Conservation (phyloP, 768 basidiomycete species). For the Mrakia gelida region DNA sequence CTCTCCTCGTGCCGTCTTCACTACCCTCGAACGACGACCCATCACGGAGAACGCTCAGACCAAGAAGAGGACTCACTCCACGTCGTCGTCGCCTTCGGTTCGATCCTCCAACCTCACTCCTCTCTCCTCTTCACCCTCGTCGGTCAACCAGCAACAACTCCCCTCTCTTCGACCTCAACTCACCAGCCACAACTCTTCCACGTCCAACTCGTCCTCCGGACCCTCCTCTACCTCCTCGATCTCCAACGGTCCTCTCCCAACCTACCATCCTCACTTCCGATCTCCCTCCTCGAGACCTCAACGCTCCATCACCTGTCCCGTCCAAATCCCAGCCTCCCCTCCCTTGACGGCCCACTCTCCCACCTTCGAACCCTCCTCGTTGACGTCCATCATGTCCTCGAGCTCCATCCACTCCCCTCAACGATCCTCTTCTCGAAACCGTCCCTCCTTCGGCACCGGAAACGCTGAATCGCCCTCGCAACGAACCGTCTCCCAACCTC, state of each 20-base stretch:
- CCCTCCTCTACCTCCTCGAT: conserved; percentile 3
- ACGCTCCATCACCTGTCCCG: background rate
- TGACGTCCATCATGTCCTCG: background rate
- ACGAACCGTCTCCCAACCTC: conserved; percentile 8
- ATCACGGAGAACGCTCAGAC: background rate
- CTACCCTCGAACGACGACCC: background rate
- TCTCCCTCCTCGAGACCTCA: background rate
- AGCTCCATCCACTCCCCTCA: background rate
- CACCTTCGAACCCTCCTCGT: background rate
- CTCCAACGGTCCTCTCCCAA: background rate
- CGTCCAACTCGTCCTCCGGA: background rate
- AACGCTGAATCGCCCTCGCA: background rate
- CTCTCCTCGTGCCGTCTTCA: background rate
- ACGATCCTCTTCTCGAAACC: background rate
- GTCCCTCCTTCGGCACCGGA: background rate
- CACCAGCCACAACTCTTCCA: background rate
- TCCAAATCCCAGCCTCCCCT: background rate
- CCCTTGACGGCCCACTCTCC: background rate
- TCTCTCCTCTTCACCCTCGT: background rate
- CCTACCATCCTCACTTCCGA: background rate
- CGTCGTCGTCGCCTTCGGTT: conserved; percentile 8
- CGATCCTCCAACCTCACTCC: background rate
- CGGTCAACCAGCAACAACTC: background rate
- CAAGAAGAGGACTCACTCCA: conserved; percentile 20
- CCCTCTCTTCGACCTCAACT: background rate